Evolutionary conservation across 2,329 filamentous ascomycete species (phyloP).

Genomic region (Xylaria sp.): DNA sequence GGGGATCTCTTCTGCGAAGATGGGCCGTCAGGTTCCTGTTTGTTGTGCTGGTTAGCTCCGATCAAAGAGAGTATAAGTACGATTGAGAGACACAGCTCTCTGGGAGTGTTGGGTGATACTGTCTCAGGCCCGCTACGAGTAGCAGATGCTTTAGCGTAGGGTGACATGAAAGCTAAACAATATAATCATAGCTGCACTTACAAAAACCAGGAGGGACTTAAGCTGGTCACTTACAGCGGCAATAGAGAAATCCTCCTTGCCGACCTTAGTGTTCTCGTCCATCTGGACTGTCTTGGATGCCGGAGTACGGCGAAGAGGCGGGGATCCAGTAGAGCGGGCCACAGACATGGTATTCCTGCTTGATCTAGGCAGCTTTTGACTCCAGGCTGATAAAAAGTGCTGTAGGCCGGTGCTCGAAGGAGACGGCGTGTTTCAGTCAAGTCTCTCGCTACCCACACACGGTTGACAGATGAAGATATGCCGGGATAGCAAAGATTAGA

Average conservation of each 20-base stretch:
- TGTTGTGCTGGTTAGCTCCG: constrained; percentile 20
- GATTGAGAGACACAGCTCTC: background rate
- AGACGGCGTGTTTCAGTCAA: constrained; percentile 28
- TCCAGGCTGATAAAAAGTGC: background rate
- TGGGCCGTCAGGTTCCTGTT: constrained; percentile 43
- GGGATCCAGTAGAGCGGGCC: constrained; percentile 55
- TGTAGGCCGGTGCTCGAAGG: constrained; percentile 22
- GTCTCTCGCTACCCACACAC: constrained; percentile 44
- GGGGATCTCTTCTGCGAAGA: constrained; percentile 57
- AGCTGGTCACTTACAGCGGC: constrained; percentile 50
- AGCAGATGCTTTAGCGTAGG: background rate
- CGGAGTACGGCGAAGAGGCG: constrained; percentile 52
- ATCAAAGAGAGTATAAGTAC: background rate
- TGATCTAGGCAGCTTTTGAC: background rate
- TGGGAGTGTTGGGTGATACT: background rate
- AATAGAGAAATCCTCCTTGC: constrained; percentile 52
- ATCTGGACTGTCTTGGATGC: constrained; percentile 49
- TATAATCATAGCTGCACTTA: constrained; percentile 45
- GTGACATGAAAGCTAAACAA: constrained; percentile 1
- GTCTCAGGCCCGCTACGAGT: background rate
- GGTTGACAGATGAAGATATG: constrained; percentile 48
- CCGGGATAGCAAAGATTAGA: constrained; percentile 48
- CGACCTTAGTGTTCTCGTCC: constrained; percentile 54
- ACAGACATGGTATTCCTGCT: constrained; percentile 53
- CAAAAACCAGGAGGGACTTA: constrained; percentile 46